Percentiles rank a stretch among this genome's conserved stretches.
These are phyloP conservation scores for Ophiostoma quercus DNA, from an alignment of 2,329 filamentous ascomycete genomes.

Conservation along the genomic window DNA sequence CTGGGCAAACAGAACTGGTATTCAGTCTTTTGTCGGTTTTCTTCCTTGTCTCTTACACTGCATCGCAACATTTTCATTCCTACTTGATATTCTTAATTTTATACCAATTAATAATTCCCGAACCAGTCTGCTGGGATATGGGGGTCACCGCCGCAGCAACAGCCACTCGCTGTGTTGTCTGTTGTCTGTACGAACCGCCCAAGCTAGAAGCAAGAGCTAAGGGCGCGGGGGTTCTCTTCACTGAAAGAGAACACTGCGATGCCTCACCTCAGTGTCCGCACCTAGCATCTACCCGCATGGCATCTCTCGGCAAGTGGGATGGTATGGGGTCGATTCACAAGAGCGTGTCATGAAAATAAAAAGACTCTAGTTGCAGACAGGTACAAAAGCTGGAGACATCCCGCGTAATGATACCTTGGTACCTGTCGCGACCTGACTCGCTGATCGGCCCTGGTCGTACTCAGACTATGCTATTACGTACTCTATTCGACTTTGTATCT, in stretches of 20 bases:
- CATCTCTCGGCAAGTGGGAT: conserved; percentile 7
- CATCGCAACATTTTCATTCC: neutral
- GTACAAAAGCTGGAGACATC: neutral
- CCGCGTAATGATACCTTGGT: conserved; percentile 7
- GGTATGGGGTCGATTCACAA: conserved; percentile 5
- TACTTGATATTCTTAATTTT: neutral
- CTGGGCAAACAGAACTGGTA: too few relatives aligned
- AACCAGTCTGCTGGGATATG: conserved; percentile 12
- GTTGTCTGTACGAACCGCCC: too few relatives aligned
- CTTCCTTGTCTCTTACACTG: neutral
- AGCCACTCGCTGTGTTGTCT: neutral
- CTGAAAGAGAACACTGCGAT: neutral
- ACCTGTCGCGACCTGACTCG: conserved; percentile 4
- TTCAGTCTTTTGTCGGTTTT: neutral
- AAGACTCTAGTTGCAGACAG: neutral
- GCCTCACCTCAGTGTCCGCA: neutral
- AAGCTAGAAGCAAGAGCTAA: neutral
- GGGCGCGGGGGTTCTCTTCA: neutral
- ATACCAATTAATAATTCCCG: neutral
- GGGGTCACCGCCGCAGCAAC: neutral
- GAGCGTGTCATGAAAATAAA: neutral
- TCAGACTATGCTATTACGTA: neutral
- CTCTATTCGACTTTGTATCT: neutral
- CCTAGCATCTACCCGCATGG: conserved; percentile 1
- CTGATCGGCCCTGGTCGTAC: neutral